Conservation (phyloP, 805 yeast genomes). For the Saitoella complicata region DNA sequence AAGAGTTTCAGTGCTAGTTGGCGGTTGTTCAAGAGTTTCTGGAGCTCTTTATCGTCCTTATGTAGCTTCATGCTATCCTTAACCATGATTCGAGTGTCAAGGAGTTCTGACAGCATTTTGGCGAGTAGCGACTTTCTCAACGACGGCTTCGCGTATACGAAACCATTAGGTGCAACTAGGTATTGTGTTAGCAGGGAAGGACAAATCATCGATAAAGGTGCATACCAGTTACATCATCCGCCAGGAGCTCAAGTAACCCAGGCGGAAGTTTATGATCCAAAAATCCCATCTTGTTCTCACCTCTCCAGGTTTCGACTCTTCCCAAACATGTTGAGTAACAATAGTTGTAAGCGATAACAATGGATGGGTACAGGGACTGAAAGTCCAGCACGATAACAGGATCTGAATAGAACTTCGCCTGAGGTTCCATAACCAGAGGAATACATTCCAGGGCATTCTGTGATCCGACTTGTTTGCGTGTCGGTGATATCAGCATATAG, state of each 20-base stretch:
- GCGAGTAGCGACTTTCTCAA: slow-evolving; percentile 61
- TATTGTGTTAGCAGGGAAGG: neutral
- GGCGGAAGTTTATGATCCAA: slow-evolving; percentile 31
- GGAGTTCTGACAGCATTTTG: slow-evolving; percentile 67
- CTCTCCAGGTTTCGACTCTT: slow-evolving; percentile 18
- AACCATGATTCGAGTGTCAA: slow-evolving; percentile 64
- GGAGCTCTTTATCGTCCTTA: slow-evolving; percentile 18
- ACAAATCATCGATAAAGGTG: neutral
- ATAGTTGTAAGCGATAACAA: slow-evolving; percentile 78
- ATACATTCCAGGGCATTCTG: slow-evolving; percentile 78
- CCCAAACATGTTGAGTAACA: slow-evolving; percentile 37
- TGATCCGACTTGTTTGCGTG: slow-evolving; percentile 59
- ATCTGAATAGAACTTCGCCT: slow-evolving; percentile 65
- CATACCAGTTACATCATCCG: slow-evolving; percentile 31
- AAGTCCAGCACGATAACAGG: slow-evolving; percentile 86
- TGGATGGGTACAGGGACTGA: slow-evolving; percentile 85
- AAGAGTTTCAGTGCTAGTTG: slow-evolving; percentile 78
- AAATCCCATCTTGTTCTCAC: slow-evolving; percentile 24
- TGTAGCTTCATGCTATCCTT: slow-evolving; percentile 49
- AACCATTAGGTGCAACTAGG: slow-evolving; percentile 68
- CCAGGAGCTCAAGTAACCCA: slow-evolving; percentile 38
- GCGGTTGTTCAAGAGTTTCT: slow-evolving; percentile 48
- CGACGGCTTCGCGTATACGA: slow-evolving; percentile 50
- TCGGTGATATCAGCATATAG: slow-evolving; percentile 58
- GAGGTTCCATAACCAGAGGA: slow-evolving; percentile 88